Evolutionary conservation across 345 rosid species (phyloP).

Genomic region (Ceriops decandra): DNA sequence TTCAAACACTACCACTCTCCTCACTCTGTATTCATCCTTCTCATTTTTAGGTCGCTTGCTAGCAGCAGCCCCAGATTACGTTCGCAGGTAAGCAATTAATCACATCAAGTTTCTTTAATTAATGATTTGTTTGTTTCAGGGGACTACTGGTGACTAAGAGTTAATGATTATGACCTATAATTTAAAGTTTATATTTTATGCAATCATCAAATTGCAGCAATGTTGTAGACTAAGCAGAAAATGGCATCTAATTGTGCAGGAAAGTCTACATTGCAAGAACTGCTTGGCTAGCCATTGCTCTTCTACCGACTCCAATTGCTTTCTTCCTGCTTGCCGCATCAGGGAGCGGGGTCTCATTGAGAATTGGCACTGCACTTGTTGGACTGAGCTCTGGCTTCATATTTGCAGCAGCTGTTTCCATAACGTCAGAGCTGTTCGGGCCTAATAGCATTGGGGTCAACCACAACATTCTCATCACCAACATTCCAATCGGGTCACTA

Average conservation of each 20-base stretch:
- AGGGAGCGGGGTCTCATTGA: slow-evolving; percentile 43
- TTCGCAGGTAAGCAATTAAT: slow-evolving; percentile 56
- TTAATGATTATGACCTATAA: too few species aligned
- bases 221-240: too few species aligned
- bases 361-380: slow-evolving; percentile 59
- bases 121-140: too few species aligned
- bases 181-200: too few species aligned
- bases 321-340: slow-evolving; percentile 66
- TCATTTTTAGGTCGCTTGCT: slow-evolving; percentile 96
- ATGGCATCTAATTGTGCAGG: slow-evolving; percentile 33
- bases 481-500: slow-evolving; percentile 84
- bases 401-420: slow-evolving; percentile 90
- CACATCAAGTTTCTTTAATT: neutral
- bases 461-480: slow-evolving; percentile 91
- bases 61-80: slow-evolving; percentile 83
- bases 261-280: slow-evolving; percentile 88
- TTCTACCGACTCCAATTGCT: slow-evolving; percentile 79
- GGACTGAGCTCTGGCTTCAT: slow-evolving; percentile 92
- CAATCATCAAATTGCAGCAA: too few species aligned
- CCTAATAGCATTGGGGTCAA: slow-evolving; percentile 88
- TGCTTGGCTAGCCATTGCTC: slow-evolving; percentile 78
- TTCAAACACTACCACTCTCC: slow-evolving; percentile 53
- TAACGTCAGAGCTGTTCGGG: slow-evolving; percentile 91
- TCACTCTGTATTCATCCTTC: slow-evolving; percentile 85
- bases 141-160: too few species aligned